Base-by-base conservation (phyloP, 305 asterid genomes). In the Fraxinus xanthoxyloides region DNA sequence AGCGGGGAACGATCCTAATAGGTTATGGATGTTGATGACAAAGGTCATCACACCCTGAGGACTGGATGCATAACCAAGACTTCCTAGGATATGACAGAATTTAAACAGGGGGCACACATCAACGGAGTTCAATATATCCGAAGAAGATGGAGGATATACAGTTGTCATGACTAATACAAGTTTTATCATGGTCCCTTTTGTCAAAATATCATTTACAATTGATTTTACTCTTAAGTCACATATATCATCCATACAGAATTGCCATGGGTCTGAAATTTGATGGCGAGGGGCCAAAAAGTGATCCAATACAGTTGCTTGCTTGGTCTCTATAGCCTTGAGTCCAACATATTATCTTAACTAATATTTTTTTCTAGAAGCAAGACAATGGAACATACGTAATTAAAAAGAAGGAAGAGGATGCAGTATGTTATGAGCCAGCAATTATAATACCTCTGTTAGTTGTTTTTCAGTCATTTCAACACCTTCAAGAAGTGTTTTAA, bases 391-490 rank as follows among this genome's bases (percentile, higher is more conserved):
- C 32, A 10, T 63, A 63, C 7, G 34, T 26, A 23, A 63, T 63
- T 63, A 23, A 24, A 9, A 21, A 59, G 35, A 76, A 54, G 72
- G 75, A 76, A 2, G 43, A 7, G 70, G 17, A 63, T 15, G 8
- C 74, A 4, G 77, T 78, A 67, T 75, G 12, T 34, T 59, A 77
- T 0, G 35, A 80, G 34, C 51, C 65, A 81, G 73, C 7, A 70
- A 80, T 69, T 76, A 36, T 21, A 81, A 51, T 90, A 97, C 99
- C 99, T 92, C 99, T n/a, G 85, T 70, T 26, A 97, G 92, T 88
- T 97, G 99, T 81, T 97, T 94, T 51, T 97, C 99, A 72, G 99
- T 97, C 98, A 97, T 94, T 86, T 95, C 98, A 84, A 97, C 98
- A 83, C 99, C 99, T 86, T 92, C 94, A 19, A 97, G 92, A 75